Evolutionary conservation across 2,329 filamentous ascomycete species (phyloP), one percentile per base, ranked within the genome.

Genomic region (Tolypocladium pustulatum): DNA sequence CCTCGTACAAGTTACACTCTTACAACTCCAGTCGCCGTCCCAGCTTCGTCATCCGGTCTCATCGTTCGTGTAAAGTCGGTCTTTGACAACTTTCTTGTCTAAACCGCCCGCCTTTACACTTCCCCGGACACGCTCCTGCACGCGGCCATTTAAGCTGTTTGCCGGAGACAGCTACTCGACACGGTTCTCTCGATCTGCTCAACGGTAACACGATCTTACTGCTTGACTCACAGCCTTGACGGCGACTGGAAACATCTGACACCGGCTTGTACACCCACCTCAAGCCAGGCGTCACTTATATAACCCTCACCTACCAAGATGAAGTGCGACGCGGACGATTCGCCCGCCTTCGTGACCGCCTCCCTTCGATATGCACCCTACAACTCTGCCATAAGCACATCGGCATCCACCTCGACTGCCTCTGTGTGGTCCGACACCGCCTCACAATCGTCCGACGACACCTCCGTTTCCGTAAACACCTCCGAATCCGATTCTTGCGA

Each of bases 351-450:
- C 70, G 74, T 76, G 72, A 72, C 73, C 63, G 70, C 74, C 65
- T 73, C 76, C 61, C 64, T 66, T 67, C 75, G 71, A 71, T 78
- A 81, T 76, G 75, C 75, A 61, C 82, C 85, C 64, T 92, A 90
- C 74, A 83, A 82, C 70, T 82, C 85, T 60, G 86, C 87, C 49
- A 76, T 91, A 78, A 84, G 86, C 68, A 87, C 87, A 59, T 89
- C 88, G 65, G 84, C 88, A 60, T 91, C 89, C 36, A 88, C 88
- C 58, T 91, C 89, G 25, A 83, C 87, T 59, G 83, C 85, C 58
- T 94, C 90, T 38, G 80, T 91, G 66, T 94, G 90, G 80, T 94
- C 90, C 64, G 80, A 88, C 68, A 82, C 79, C 56, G 87, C 85
- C 58, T 86, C 84, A 25, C 87, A 90, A 74, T 79, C 80, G 62